phyloP scores from a whole-genome alignment of 805 yeast species.

The Candida qinlingensis region DNA sequence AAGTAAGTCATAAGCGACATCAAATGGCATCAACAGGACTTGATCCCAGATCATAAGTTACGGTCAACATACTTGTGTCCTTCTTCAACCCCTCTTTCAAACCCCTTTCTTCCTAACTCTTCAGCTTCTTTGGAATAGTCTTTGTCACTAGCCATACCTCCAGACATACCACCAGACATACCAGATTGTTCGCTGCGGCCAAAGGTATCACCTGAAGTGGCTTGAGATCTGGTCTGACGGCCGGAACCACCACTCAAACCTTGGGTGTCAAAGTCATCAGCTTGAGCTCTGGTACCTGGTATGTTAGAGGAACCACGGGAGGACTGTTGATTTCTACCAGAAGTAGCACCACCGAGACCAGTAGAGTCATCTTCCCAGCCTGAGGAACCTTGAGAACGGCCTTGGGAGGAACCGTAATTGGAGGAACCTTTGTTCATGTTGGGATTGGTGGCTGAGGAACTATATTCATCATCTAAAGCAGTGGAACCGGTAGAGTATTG shows the following conservation, averaged over 20 bases:
- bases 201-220: neutral
- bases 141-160: slow-evolving; percentile 1
- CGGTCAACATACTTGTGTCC: slow-evolving; percentile 24
- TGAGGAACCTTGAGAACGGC: neutral
- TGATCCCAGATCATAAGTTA: slow-evolving; percentile 14
- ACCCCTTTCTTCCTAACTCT: slow-evolving; percentile 20
- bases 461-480: slow-evolving; percentile 1
- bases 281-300: slow-evolving; percentile 2
- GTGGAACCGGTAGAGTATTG: slow-evolving; percentile 16
- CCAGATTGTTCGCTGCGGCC: neutral
- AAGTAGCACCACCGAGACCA: slow-evolving; percentile 2
- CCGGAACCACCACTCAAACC: slow-evolving; percentile 4
- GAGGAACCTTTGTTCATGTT: neutral
- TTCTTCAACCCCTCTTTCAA: slow-evolving; percentile 19
- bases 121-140: slow-evolving; percentile 15
- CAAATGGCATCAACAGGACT: neutral
- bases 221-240: slow-evolving; percentile 25
- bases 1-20: neutral
- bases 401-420: neutral
- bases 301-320: slow-evolving; percentile 1
- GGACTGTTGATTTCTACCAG: slow-evolving; percentile 7
- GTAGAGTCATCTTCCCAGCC: slow-evolving; percentile 4
- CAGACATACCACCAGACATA: slow-evolving; percentile 4
- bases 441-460: neutral
- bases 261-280: neutral